phyloP scores from a whole-genome alignment of 202 grass and related monocot genomes.

The Digitaria exilis region DNA sequence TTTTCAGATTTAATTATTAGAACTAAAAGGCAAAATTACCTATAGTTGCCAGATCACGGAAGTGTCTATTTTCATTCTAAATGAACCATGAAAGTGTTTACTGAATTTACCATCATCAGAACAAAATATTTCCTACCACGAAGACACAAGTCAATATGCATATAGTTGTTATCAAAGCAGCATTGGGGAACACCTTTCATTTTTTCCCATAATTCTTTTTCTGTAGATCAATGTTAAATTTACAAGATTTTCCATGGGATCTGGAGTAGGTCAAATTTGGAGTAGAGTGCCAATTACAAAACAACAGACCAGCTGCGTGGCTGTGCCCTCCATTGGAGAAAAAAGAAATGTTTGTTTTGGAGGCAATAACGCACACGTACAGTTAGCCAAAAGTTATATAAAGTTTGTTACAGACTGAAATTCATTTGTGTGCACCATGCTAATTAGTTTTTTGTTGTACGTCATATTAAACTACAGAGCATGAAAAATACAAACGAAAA shows the following conservation, averaged over 20 bases:
- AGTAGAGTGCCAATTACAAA: not conserved
- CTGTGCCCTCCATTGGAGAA: not conserved
- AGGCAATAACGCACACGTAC: not conserved
- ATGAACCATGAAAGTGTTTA: not conserved
- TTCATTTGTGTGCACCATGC: not conserved
- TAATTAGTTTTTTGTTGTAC: not conserved
- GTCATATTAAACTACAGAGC: not conserved
- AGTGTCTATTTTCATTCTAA: too few relatives aligned
- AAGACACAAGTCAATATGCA: not conserved
- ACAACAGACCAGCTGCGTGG: not conserved
- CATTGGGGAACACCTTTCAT: not conserved
- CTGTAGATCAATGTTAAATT: not conserved
- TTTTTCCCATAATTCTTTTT: not conserved
- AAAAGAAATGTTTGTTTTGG: not conserved
- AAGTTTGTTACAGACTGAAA: not conserved
- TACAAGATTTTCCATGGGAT: not conserved
- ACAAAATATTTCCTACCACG: not conserved
- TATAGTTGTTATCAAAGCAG: not conserved
- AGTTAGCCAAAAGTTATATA: not conserved
- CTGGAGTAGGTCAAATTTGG: not conserved
- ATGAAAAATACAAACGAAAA: not conserved
- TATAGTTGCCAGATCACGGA: not conserved
- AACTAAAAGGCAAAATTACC: not conserved
- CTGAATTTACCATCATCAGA: not conserved
- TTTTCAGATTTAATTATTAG: not conserved